A percentile compares a stretch with the other conserved stretches of the same genome.
Evolutionary conservation across 2,329 filamentous ascomycete species (phyloP).

Genomic region (Fusarium gaditjirri): DNA sequence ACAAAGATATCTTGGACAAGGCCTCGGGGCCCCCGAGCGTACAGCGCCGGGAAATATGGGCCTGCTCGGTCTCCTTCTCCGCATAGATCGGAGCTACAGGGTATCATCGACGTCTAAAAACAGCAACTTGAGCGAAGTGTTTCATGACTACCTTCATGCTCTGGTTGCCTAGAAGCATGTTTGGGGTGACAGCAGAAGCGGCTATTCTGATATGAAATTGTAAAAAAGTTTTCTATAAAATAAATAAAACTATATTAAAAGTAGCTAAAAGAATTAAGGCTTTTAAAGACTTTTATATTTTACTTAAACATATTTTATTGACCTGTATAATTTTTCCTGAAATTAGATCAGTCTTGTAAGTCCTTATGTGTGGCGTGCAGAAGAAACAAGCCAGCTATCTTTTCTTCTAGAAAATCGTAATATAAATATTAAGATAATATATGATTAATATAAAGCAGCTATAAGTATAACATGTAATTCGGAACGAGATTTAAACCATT

Average conservation of each 20-base stretch:
- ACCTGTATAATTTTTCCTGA: neutral
- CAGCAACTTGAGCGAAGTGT: slow-evolving; percentile 16
- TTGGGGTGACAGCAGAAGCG: neutral
- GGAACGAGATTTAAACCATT: neutral
- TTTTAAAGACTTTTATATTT: neutral
- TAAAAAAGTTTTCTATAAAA: neutral
- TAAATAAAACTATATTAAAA: neutral
- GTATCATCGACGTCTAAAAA: slow-evolving; percentile 16
- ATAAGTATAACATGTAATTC: neutral
- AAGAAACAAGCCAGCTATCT: neutral
- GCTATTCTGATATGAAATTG: neutral
- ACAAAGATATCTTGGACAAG: neutral
- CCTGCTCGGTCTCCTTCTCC: neutral
- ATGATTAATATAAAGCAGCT: neutral
- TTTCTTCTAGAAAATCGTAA: no score
- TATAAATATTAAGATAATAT: neutral
- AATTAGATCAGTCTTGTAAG: neutral
- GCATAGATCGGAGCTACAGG: slow-evolving; percentile 3
- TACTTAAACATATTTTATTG: neutral
- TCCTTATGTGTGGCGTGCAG: neutral
- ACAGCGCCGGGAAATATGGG: slow-evolving; percentile 5
- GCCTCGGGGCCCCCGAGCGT: slow-evolving; percentile 2
- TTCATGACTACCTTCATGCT: neutral
- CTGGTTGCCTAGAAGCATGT: neutral
- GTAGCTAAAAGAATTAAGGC: neutral